Evolutionary conservation across 495 filamentous ascomycete species (phyloP).

Genomic region (Oidiodendron maius): DNA sequence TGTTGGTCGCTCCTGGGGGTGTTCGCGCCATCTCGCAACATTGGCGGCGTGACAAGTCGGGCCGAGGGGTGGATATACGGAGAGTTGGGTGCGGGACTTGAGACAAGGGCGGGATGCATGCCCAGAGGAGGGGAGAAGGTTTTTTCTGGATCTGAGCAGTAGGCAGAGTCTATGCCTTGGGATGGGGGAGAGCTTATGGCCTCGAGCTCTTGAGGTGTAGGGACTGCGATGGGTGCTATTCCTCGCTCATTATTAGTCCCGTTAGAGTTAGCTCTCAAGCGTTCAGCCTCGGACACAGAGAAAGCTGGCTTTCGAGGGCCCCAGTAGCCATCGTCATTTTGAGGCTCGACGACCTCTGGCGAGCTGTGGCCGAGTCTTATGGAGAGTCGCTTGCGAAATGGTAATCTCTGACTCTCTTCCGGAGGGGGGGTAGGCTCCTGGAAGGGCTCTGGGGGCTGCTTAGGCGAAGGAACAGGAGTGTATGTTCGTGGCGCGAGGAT

Average conservation of each 20-base stretch:
- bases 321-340: conserved; percentile 20
- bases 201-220: conserved; percentile 9
- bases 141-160: conserved; percentile 45
- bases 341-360: conserved; percentile 16
- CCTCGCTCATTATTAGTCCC: not conserved
- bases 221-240: not conserved
- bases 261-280: not conserved
- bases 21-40: conserved; percentile 29
- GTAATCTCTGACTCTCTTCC: conserved; percentile 29
- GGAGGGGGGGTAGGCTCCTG: conserved; percentile 11
- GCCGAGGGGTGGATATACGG: not conserved
- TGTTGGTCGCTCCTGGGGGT: conserved; percentile 42
- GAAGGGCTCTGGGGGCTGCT: conserved; percentile 1
- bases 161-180: conserved; percentile 43
- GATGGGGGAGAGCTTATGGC: conserved; percentile 20
- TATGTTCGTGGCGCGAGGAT: conserved; percentile 48
- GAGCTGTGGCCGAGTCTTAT: conserved; percentile 27
- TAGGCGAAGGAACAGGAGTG: conserved; percentile 40
- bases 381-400: conserved; percentile 43
- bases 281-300: conserved; percentile 6
- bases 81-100: not conserved
- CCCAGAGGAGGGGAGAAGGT: conserved; percentile 5
- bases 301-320: conserved; percentile 23
- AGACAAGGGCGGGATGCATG: not conserved
- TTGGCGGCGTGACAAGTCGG: conserved; percentile 2